Base-by-base conservation (phyloP, 2,329 filamentous ascomycete genomes). In the Lachnellula arida region DNA sequence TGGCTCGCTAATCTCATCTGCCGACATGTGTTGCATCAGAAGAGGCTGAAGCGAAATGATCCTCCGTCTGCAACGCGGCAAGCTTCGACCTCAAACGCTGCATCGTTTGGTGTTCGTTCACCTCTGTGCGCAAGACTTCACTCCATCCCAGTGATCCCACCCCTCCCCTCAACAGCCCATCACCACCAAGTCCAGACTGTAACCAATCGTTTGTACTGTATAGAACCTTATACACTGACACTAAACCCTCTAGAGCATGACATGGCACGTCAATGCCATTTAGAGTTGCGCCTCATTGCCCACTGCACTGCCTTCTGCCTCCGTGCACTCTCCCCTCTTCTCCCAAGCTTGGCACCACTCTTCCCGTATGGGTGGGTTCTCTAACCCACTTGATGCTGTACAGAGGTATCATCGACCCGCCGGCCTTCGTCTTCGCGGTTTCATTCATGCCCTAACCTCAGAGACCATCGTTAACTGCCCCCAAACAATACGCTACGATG, bases 381-480 rank as follows among this genome's bases (percentile, higher is more conserved):
- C 28, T 51, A 54, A 53, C 40, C 53, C 43, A 48, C 55, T 59
- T 59, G 60, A 55, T 55, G 28, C 8, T 32, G 25, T 8, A 28
- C 19, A 2, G 19, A 6, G 1, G 28, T 32, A 32, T 32, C 28
- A 37, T 43, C 32, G 32, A 25, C 35, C 44, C 28, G 34, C 49
- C 37, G 40, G 44, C 49, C 54, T 22, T 43, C 46, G 49, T 43
- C 47, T 37, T 14, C 46, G 14, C 22, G 35, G 56, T 59, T 61
- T 63, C 61, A 61, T 42, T 59, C 57, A 61, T 63, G 61, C 60
- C 51, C 25, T 25, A 42, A 3, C 43, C 25, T 28, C 4, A 11
- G 22, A 44, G 49, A 12, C 15, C 4, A 44, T 12, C 7, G 22
- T 32, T 15, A 44, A 28, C 22, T 44, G 15, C 15, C 8, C 37